Conservation (phyloP, 768 basidiomycete genomes). For the Phylloporus sp. region DNA sequence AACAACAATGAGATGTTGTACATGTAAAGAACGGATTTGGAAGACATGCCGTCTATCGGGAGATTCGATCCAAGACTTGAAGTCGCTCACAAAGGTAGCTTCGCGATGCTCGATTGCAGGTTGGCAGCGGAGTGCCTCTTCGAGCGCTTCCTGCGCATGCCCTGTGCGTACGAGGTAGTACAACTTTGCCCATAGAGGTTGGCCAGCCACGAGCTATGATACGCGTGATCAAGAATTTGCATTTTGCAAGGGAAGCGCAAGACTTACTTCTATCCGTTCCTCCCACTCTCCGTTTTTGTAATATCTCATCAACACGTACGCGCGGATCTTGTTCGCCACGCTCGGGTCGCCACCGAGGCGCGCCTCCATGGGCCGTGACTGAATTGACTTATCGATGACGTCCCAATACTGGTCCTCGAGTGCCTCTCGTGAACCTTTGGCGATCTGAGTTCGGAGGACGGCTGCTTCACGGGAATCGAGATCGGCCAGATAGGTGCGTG, state of each 20-base stretch:
- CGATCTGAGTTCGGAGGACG: constrained; percentile 66
- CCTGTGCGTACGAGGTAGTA: constrained; percentile 90
- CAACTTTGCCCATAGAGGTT: constrained; percentile 90
- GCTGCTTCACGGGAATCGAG: constrained; percentile 60
- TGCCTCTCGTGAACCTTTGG: constrained; percentile 70
- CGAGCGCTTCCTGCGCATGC: constrained; percentile 72
- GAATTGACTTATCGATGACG: constrained; percentile 75
- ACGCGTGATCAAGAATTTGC: constrained; percentile 5
- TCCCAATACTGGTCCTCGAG: constrained; percentile 89
- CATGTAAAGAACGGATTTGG: background rate
- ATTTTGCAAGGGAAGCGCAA: background rate
- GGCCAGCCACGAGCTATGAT: constrained; percentile 72
- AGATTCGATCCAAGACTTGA: constrained; percentile 80
- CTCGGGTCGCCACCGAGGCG: constrained; percentile 88
- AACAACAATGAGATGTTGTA: constrained; percentile 1
- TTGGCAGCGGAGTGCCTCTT: constrained; percentile 66
- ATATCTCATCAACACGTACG: constrained; percentile 77
- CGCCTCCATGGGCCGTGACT: constrained; percentile 78
- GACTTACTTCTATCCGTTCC: constrained; percentile 75
- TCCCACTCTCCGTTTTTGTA: constrained; percentile 82
- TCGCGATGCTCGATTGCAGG: constrained; percentile 72
- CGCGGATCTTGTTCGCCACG: constrained; percentile 82
- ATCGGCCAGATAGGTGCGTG: constrained; percentile 67
- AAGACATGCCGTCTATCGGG: constrained; percentile 65
- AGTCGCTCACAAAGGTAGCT: constrained; percentile 73